A percentile compares a stretch with the other conserved stretches of the same genome.
Evolutionary conservation across 2,329 filamentous ascomycete genomes (phyloP).

Genomic region (Sporothrix euskadiensis): DNA sequence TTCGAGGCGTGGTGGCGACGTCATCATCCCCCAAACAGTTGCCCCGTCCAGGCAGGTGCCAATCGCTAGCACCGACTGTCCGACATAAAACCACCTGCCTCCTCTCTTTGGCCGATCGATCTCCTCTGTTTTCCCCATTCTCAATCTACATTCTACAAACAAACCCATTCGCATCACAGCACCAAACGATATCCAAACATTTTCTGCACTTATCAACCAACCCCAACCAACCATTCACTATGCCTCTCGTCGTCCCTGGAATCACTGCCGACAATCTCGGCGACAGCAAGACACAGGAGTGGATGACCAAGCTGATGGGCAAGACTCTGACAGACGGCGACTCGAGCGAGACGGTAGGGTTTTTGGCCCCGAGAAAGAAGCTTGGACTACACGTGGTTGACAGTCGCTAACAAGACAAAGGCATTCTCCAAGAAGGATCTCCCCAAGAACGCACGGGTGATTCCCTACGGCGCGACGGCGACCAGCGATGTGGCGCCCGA

Average conservation of each 20-base stretch:
- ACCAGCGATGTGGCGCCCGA: slow-evolving; percentile 58
- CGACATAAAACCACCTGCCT: slow-evolving; percentile 10
- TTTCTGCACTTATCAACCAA: not conserved
- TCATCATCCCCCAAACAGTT: not conserved
- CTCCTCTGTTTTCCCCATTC: not conserved
- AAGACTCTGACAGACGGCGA: slow-evolving; percentile 59
- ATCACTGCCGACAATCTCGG: slow-evolving; percentile 49
- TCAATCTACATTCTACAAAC: not conserved
- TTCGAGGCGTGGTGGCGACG: not conserved
- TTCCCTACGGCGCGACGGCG: slow-evolving; percentile 58
- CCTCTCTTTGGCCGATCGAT: not conserved
- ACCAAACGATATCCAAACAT: not conserved
- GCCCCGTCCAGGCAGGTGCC: slow-evolving; percentile 19
- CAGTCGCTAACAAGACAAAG: slow-evolving; percentile 40
- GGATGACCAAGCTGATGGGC: slow-evolving; percentile 63
- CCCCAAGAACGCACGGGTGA: slow-evolving; percentile 57
- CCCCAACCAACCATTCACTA: slow-evolving; percentile 40
- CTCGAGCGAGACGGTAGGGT: slow-evolving; percentile 54
- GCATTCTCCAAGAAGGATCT: slow-evolving; percentile 62
- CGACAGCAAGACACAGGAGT: slow-evolving; percentile 55
- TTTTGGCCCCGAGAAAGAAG: not conserved
- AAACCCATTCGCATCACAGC: not conserved
- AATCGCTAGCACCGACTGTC: not conserved
- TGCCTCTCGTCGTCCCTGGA: slow-evolving; percentile 67
- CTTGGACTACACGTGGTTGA: not conserved